Conservation (phyloP, 169 alveolate genomes). For the Eimeria brunetti region DNA sequence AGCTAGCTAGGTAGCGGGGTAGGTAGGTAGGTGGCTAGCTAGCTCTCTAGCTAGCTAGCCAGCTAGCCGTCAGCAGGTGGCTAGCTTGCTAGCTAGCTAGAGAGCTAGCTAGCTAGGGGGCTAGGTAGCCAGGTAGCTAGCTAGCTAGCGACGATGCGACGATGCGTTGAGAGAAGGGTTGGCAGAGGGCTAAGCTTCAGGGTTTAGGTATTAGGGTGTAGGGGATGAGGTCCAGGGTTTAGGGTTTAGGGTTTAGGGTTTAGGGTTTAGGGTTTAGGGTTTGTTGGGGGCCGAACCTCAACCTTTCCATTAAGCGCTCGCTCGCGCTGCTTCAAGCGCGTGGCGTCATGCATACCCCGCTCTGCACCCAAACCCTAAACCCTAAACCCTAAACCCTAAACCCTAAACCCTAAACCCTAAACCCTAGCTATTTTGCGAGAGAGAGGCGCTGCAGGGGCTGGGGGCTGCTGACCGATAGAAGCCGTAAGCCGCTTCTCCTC, state of each 20-base stretch:
- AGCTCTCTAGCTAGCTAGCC: background rate
- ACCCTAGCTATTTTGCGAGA: too few relatives aligned
- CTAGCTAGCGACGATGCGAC: background rate
- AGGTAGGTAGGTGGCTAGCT: background rate
- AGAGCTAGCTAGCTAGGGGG: background rate
- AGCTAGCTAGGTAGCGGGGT: background rate
- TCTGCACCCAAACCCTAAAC: slow-evolving; percentile 46
- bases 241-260: slow-evolving; percentile 7
- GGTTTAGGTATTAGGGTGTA: background rate
- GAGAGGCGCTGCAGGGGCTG: too few relatives aligned
- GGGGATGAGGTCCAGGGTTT: background rate
- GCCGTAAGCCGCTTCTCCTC: too few relatives aligned
- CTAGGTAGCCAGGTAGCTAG: background rate
- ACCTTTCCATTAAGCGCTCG: background rate
- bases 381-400: slow-evolving; percentile 23
- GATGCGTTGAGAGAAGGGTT: too few relatives aligned
- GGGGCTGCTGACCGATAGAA: too few relatives aligned
- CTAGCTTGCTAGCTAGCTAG: background rate
- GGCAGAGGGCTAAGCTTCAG: background rate
- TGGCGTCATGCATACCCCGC: background rate
- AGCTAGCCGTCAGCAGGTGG: background rate
- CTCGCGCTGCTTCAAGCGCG: background rate
- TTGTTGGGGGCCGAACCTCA: background rate
- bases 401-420: slow-evolving; percentile 5
- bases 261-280: slow-evolving; percentile 16